These are phyloP conservation scores for Zychaea mexicana DNA, from an alignment of 371 early-diverging fungal species.

Conservation along the genomic window DNA sequence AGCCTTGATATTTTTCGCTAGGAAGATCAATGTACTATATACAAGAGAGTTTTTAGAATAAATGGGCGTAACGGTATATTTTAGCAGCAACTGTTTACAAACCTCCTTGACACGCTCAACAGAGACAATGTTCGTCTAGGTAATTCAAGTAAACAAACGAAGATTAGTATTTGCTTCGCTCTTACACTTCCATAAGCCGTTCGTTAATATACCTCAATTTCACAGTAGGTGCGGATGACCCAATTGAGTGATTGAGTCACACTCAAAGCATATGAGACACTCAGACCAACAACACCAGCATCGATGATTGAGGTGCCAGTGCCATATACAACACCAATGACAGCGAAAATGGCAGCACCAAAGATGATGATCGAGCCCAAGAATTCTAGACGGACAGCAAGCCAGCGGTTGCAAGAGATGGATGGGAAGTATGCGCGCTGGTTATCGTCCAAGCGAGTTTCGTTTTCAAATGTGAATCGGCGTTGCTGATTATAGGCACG, in stretches of 20 bases:
- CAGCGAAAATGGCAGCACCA: conserved; percentile 65
- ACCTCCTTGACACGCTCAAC: conserved; percentile 86
- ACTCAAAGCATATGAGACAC: conserved; percentile 85
- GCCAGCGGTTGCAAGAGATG: conserved; percentile 86
- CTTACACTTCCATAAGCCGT: too few relatives aligned
- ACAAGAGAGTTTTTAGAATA: too few relatives aligned
- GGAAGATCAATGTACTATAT: conserved; percentile 73
- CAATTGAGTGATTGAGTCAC: conserved; percentile 87
- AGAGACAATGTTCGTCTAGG: conserved; percentile 75
- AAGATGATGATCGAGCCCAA: conserved; percentile 68
- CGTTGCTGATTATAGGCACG: conserved; percentile 77
- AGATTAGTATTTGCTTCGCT: not conserved
- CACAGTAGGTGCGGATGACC: conserved; percentile 69
- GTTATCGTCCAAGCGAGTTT: conserved; percentile 77
- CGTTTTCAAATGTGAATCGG: conserved; percentile 78
- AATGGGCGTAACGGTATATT: too few relatives aligned
- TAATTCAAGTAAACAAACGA: not conserved
- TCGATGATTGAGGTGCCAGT: conserved; percentile 45
- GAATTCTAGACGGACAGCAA: conserved; percentile 89
- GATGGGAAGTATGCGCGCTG: conserved; percentile 81
- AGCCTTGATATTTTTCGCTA: conserved; percentile 74
- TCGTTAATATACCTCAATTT: conserved; percentile 33
- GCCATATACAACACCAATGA: conserved; percentile 52
- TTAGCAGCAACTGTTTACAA: conserved; percentile 6
- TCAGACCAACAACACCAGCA: conserved; percentile 82